Base-by-base conservation (phyloP, 805 yeast genomes). In the Crinitomyces ghanaensis region DNA sequence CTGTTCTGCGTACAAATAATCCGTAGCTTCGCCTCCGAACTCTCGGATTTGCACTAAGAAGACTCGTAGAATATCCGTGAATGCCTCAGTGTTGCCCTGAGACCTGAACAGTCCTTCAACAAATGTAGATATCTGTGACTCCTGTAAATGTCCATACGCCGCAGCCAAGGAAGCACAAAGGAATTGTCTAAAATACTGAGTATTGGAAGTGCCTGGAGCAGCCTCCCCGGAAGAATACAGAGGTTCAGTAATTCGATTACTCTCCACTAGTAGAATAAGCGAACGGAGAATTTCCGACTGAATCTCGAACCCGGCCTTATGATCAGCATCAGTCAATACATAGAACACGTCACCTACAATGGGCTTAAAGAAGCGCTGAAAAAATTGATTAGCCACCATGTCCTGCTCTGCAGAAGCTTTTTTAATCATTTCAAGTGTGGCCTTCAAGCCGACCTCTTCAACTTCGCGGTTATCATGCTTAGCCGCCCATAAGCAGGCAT, bases 391-490 rank as follows among this genome's bases (percentile, higher is more conserved):
- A 3, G 93, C 76, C 50, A 88, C 82, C 30, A 77, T 74, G 19
- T 70, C 66, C 42, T 68, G 66, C 15, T 41, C 41, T 43, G 82
- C 63, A 34, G 69, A 72, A 43, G 85, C 88, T 54, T 91, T 91
- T 45, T 72, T 74, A 39, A 88, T 66, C 41, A 91, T 65, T 51
- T 88, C 96, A 37, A 79, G 66, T 21, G 91, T 82, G 43, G 91
- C 68, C 25, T 77, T 72, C 46, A 91, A 70, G 18, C 98, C 99
- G 35, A 77, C 77, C 42, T 79, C 86, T 58, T 91, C 98, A 36
- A 91, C 96, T 36, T 88, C 97, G 56, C 97, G 75, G 59, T 91
- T 86, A 51, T 86, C 91, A 57, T 91, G 99, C 60, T 91, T 88
- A 57, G 91, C 82, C 0, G 97, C 96, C 99, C 99, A 91, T 50